These are phyloP conservation scores for Lentinus polychrous DNA, from an alignment of 1,284 basidiomycete species.

Conservation along the genomic window DNA sequence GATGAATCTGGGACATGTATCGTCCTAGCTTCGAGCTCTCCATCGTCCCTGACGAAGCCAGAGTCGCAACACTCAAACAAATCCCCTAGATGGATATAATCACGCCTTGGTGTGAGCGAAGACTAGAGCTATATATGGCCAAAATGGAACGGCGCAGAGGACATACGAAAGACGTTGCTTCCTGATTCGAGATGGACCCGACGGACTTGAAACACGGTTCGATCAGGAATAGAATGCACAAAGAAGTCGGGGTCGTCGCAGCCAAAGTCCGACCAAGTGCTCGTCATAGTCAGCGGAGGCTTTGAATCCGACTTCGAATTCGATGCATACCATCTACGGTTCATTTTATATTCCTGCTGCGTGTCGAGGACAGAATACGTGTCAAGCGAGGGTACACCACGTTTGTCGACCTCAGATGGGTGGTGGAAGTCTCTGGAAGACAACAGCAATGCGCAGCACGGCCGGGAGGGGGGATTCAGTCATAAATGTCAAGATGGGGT, in stretches of 20 bases:
- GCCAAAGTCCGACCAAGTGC: constrained; percentile 19
- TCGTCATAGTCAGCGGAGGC: too few relatives aligned
- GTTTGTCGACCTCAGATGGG: too few relatives aligned
- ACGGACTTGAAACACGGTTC: constrained; percentile 38
- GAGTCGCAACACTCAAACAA: constrained; percentile 55
- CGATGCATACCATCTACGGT: too few relatives aligned
- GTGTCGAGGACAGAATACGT: too few relatives aligned
- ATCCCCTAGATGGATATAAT: constrained; percentile 33
- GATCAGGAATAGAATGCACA: constrained; percentile 45
- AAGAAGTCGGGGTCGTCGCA: constrained; percentile 43
- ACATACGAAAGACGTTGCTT: constrained; percentile 57
- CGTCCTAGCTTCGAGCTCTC: constrained; percentile 21
- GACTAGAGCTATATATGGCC: too few relatives aligned
- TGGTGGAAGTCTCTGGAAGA: not conserved
- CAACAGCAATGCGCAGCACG: too few relatives aligned
- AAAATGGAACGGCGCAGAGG: not conserved
- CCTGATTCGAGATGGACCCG: constrained; percentile 35
- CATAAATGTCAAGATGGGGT: not conserved
- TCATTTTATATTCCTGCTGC: too few relatives aligned
- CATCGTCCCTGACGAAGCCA: constrained; percentile 10
- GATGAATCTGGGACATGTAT: constrained; percentile 49
- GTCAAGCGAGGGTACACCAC: too few relatives aligned
- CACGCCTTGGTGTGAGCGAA: not conserved
- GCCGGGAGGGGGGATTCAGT: too few relatives aligned
- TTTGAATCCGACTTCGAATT: too few relatives aligned